These are phyloP conservation scores for Backusella westeae DNA, from an alignment of 192 early-diverging fungal species.

Conservation along the genomic window DNA sequence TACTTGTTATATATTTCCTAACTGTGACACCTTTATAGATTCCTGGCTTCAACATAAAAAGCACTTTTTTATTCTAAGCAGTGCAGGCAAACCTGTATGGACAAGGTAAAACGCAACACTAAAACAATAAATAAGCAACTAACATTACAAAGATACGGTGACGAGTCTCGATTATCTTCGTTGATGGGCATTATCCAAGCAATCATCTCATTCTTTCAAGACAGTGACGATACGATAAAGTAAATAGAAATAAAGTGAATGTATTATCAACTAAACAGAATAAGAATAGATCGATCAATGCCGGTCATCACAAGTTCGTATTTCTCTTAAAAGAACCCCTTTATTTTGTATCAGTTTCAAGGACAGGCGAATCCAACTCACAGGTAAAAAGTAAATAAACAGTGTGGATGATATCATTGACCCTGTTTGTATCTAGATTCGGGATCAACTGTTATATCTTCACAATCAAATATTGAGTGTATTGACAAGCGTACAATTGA, in stretches of 20 bases:
- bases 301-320: constrained; percentile 76
- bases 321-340: constrained; percentile 80
- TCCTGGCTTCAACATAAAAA: constrained; percentile 64
- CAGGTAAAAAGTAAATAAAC: constrained; percentile 42
- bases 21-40: neutral
- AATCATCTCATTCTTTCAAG: constrained; percentile 80
- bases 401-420: neutral
- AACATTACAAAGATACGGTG: constrained; percentile 64
- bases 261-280: neutral
- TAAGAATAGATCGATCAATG: constrained; percentile 54
- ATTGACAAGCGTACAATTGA: constrained; percentile 77
- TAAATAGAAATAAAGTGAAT: constrained; percentile 25
- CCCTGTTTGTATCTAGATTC: constrained; percentile 46
- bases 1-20: neutral
- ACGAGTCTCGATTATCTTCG: constrained; percentile 82
- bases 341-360: constrained; percentile 80
- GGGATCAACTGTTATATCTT: constrained; percentile 74
- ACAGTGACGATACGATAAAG: constrained; percentile 75
- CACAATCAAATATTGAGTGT: constrained; percentile 86
- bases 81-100: constrained; percentile 95
- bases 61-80: constrained; percentile 92
- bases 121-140: neutral
- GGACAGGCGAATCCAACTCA: constrained; percentile 72
- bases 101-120: constrained; percentile 48
- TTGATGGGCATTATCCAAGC: constrained; percentile 92